These are phyloP conservation scores for Pseudohyphozyma bogoriensis DNA, from an alignment of 768 basidiomycete genomes.

Conservation along the genomic window DNA sequence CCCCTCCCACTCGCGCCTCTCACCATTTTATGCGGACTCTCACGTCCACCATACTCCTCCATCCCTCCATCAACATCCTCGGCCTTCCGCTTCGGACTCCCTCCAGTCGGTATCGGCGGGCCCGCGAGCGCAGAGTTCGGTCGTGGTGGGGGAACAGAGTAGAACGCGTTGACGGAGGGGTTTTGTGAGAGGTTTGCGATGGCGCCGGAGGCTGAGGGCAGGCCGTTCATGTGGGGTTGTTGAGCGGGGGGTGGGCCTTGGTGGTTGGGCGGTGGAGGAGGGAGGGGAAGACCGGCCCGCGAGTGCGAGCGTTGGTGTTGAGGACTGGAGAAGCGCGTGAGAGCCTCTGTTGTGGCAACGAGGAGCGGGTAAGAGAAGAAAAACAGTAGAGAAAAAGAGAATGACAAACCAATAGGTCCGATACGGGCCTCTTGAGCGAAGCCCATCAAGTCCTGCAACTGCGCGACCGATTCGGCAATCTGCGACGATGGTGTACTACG, in stretches of 20 bases:
- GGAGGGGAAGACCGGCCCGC: constrained; percentile 4
- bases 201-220: too few relatives aligned
- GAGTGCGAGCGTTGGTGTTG: neutral
- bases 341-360: constrained; percentile 10
- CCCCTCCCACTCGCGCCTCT: too few relatives aligned
- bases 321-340: constrained; percentile 9
- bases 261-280: neutral
- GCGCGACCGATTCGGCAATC: constrained; percentile 29
- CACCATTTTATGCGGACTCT: too few relatives aligned
- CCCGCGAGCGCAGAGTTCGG: neutral
- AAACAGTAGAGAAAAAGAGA: neutral
- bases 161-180: neutral
- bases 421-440: constrained; percentile 18
- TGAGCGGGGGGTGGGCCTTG: neutral
- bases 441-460: constrained; percentile 26
- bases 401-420: constrained; percentile 17
- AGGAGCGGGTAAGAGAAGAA: neutral
- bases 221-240: neutral
- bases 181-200: neutral
- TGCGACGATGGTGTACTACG: neutral
- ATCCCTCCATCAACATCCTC: too few relatives aligned
- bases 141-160: neutral
- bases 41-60: too few relatives aligned
- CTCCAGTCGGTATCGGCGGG: neutral
- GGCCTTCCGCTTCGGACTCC: neutral